phyloP scores from a whole-genome alignment of 2,329 filamentous ascomycete species.

The Laburnicola sp. region DNA sequence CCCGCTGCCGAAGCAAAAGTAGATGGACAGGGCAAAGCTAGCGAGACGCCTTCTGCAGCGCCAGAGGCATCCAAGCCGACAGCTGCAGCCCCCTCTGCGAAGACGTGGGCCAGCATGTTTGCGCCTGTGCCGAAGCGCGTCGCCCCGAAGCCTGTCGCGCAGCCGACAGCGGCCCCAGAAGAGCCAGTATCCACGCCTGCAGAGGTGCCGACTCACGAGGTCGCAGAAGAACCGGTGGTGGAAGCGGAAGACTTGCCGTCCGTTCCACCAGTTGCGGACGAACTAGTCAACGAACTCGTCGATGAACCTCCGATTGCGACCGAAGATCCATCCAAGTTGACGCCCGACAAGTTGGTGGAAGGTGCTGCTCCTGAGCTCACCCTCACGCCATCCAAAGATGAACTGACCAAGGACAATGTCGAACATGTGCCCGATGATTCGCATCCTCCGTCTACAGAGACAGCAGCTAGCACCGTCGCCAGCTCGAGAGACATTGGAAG shows the following conservation, averaged over 20 bases:
- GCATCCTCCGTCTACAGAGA: conserved; percentile 74
- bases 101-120: conserved; percentile 60
- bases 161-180: conserved; percentile 43
- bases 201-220: conserved; percentile 46
- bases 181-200: conserved; percentile 37
- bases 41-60: conserved; percentile 30
- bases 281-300: conserved; percentile 41
- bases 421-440: conserved; percentile 87
- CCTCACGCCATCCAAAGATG: conserved; percentile 73
- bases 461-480: conserved; percentile 83
- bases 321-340: conserved; percentile 34
- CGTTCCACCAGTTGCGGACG: conserved; percentile 42
- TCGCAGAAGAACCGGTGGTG: conserved; percentile 42
- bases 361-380: conserved; percentile 55
- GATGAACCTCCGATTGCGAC: conserved; percentile 32
- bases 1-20: conserved; percentile 40
- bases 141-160: conserved; percentile 41
- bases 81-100: conserved; percentile 45
- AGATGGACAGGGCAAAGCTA: conserved; percentile 25
- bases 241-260: conserved; percentile 47
- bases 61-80: conserved; percentile 41
- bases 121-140: conserved; percentile 50
- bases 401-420: conserved; percentile 88
- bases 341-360: conserved; percentile 47
- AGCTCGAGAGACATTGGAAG: conserved; percentile 76